These are phyloP conservation scores for Chytriomyces sp. DNA, from an alignment of 192 early-diverging fungal species.

Conservation along the genomic window DNA sequence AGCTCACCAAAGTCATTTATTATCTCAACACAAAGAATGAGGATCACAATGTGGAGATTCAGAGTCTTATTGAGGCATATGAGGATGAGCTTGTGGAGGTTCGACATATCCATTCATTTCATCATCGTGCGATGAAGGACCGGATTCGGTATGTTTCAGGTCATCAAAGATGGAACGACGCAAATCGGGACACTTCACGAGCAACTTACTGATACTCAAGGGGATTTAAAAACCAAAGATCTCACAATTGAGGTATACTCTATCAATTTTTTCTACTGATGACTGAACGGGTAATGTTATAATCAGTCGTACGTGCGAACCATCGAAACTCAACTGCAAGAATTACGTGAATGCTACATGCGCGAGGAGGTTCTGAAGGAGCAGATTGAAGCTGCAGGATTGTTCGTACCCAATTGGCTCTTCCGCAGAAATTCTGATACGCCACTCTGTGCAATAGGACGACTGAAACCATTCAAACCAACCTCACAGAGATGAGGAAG, in stretches of 20 bases:
- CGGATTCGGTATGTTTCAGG: too few species aligned
- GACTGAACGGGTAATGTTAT: neutral
- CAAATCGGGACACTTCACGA: slow-evolving; percentile 8
- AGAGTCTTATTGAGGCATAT: slow-evolving; percentile 50
- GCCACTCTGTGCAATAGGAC: neutral
- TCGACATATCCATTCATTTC: neutral
- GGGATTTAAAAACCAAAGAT: slow-evolving; percentile 37
- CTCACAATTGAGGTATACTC: slow-evolving; percentile 38
- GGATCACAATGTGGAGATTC: slow-evolving; percentile 52
- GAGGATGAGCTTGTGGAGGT: slow-evolving; percentile 54
- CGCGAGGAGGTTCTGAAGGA: slow-evolving; percentile 28
- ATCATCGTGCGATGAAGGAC: too few species aligned
- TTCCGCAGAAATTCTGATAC: too few species aligned
- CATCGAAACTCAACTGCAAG: slow-evolving; percentile 30
- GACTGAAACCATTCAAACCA: neutral
- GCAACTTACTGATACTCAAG: slow-evolving; percentile 42
- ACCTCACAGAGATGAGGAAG: neutral
- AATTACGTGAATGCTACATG: slow-evolving; percentile 2
- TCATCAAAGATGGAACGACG: slow-evolving; percentile 34
- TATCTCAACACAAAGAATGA: slow-evolving; percentile 66
- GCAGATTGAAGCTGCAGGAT: neutral
- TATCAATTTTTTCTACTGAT: neutral
- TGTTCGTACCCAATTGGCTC: neutral
- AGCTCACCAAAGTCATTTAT: slow-evolving; percentile 64
- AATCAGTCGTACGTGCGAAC: slow-evolving; percentile 35